Evolutionary conservation across 495 filamentous ascomycete species (phyloP).

Genomic region (Aspergillus nidulans): DNA sequence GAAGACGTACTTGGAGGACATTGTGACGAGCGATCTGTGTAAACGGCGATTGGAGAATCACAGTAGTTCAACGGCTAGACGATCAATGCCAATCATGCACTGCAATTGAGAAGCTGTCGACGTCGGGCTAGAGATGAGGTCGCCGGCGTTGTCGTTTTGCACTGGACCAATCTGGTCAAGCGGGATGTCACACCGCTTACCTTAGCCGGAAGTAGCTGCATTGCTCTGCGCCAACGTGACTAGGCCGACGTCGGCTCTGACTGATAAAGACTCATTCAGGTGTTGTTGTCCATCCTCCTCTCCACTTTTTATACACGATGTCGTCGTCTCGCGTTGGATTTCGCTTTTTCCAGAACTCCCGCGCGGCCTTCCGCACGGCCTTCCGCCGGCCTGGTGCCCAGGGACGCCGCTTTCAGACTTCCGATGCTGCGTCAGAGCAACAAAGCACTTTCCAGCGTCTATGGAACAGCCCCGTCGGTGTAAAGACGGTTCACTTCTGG

Average conservation of each 20-base stretch:
- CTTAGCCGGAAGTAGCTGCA: conserved; percentile 31
- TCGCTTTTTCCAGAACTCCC: conserved; percentile 46
- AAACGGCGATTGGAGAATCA: not conserved
- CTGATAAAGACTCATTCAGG: not conserved
- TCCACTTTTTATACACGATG: conserved; percentile 24
- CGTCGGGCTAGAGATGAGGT: conserved; percentile 2
- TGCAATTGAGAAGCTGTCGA: not conserved
- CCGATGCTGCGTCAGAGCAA: conserved; percentile 49
- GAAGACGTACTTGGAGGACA: conserved; percentile 93
- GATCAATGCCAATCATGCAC: not conserved
- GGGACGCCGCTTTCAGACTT: conserved; percentile 63
- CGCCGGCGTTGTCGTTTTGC: not conserved
- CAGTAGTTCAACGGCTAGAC: not conserved
- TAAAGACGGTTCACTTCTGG: conserved; percentile 99
- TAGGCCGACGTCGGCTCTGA: conserved; percentile 19
- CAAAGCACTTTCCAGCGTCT: conserved; percentile 64
- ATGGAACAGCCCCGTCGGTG: conserved; percentile 80
- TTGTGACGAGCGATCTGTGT: conserved; percentile 36
- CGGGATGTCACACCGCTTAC: conserved; percentile 30
- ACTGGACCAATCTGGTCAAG: conserved; percentile 23
- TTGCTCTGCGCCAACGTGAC: not conserved
- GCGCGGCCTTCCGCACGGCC: conserved; percentile 51
- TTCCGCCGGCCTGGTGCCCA: conserved; percentile 51
- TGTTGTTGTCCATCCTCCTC: conserved; percentile 13
- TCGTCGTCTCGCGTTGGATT: conserved; percentile 47